A percentile compares a stretch with the other conserved stretches of the same genome.
Conservation (phyloP, 805 yeast species). For the Maudiozyma bulderi region DNA sequence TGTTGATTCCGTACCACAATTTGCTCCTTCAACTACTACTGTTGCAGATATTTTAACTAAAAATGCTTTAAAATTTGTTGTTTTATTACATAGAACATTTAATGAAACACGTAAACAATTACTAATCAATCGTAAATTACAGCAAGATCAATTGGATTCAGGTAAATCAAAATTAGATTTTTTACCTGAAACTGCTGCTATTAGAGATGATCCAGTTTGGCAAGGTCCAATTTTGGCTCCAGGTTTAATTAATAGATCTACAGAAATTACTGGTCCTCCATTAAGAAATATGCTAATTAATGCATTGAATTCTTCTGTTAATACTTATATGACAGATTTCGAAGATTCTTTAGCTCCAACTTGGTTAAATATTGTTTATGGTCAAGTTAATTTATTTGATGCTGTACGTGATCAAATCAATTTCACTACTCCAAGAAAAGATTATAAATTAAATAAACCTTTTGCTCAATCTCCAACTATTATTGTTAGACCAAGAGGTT, state of each 20-base stretch:
- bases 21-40: slow-evolving; percentile 31
- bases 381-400: slow-evolving; percentile 71
- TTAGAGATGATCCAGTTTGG: slow-evolving; percentile 69
- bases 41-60: slow-evolving; percentile 32
- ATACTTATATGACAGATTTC: slow-evolving; percentile 79
- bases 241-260: slow-evolving; percentile 64
- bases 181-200: slow-evolving; percentile 53
- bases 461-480: slow-evolving; percentile 47
- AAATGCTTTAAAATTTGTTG: slow-evolving; percentile 54
- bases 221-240: slow-evolving; percentile 64
- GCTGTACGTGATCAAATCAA: slow-evolving; percentile 62
- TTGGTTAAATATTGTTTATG: slow-evolving; percentile 70
- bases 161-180: slow-evolving; percentile 55
- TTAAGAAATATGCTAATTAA: slow-evolving; percentile 77
- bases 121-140: slow-evolving; percentile 50
- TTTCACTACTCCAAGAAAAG: slow-evolving; percentile 31
- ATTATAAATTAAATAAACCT: slow-evolving; percentile 39
- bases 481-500: slow-evolving; percentile 81
- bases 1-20: slow-evolving; percentile 22
- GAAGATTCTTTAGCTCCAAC: slow-evolving; percentile 83
- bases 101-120: slow-evolving; percentile 50
- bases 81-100: slow-evolving; percentile 64
- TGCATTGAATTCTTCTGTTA: slow-evolving; percentile 68
- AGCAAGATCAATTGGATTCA: slow-evolving; percentile 50
- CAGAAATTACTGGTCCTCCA: slow-evolving; percentile 81